Percentiles rank a stretch among this genome's conserved stretches.
These are phyloP conservation scores for Blepharisma stoltei DNA, from an alignment of 73 alveolate species.

Conservation along the genomic window DNA sequence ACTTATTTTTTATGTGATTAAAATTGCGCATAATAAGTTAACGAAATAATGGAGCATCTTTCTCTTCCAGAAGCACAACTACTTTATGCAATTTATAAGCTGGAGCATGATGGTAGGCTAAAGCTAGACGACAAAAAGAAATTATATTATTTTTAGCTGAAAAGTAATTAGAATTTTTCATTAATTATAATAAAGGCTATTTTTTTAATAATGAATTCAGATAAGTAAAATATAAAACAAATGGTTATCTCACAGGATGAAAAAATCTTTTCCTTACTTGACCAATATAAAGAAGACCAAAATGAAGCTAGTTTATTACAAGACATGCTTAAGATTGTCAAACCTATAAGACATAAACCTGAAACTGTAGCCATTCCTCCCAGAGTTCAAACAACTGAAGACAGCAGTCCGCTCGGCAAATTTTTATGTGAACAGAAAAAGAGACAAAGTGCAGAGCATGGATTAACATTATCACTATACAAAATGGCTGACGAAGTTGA, in stretches of 20 bases:
- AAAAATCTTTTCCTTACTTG: not conserved
- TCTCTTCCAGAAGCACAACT: conserved; percentile 12
- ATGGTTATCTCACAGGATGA: not conserved
- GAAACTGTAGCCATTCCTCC: not conserved
- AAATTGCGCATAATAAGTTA: not conserved
- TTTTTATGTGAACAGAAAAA: conserved; percentile 21
- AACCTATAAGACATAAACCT: conserved; percentile 15
- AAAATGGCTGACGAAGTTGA: not conserved
- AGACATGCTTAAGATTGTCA: conserved; percentile 2
- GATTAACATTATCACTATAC: not conserved
- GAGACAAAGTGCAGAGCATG: conserved; percentile 27
- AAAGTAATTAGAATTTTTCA: no score
- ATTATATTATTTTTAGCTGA: no score
- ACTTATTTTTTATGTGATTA: no score
- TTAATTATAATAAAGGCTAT: no score
- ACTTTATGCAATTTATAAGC: conserved; percentile 16
- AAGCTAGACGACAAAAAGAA: not conserved
- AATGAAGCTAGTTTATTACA: not conserved
- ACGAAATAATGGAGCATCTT: conserved; percentile 1
- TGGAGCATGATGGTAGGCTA: not conserved
- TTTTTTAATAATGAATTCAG: no score
- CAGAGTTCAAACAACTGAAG: not conserved
- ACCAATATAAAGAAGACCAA: conserved; percentile 16
- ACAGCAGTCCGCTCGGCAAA: conserved; percentile 16
- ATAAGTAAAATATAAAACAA: no score